Base-by-base conservation (phyloP, 768 basidiomycete species). In the Tulasnella sp. region DNA sequence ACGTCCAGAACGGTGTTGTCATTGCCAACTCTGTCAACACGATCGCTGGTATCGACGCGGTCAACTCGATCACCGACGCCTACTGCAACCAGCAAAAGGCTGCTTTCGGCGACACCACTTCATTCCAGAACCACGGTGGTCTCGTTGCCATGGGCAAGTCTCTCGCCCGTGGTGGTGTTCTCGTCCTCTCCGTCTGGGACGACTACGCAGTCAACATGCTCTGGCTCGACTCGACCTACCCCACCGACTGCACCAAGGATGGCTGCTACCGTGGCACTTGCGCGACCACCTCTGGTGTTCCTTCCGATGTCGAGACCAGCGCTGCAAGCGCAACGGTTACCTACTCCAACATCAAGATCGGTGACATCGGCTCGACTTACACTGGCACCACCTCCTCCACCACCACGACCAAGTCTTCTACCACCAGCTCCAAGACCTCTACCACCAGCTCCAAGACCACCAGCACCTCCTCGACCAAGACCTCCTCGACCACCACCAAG, bases 121-220 rank as follows among this genome's bases (percentile, higher is more conserved):
- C 81, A 77, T 87, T 86, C 83, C 79, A 79, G 71, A 75, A 79
- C 75, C 82, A 84, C 78, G 86, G 86, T 74, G 86, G 87, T 49
- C 81, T 88, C 54, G 77, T 80, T n/a, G 72, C 70, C 68, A 82
- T 84, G 80, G 82, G 82, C 76, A 73, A 79, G 67, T 80, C 86
- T 12, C 80, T 87, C 77, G 79, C 78, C 54, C 80, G 81, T 70
- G 87, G 87, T 67, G 85, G 87, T 84, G 87, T 87, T 45, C 82
- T 88, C 78, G 86, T 86, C 76, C 81, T 88, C 80, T 83, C 82
- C 67, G 76, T 88, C 78, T 88, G 88, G 88, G 88, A 88, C 80
- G 88, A 89, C 82, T 84, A 88, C 79, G 83, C 83, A 38, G 88
- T 82, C 77, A 83, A 85, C 82, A 88, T 89, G 88, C 49, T 76